Base-by-base conservation (phyloP, 768 basidiomycete species). In the Goffeauzyma gilvescens region DNA sequence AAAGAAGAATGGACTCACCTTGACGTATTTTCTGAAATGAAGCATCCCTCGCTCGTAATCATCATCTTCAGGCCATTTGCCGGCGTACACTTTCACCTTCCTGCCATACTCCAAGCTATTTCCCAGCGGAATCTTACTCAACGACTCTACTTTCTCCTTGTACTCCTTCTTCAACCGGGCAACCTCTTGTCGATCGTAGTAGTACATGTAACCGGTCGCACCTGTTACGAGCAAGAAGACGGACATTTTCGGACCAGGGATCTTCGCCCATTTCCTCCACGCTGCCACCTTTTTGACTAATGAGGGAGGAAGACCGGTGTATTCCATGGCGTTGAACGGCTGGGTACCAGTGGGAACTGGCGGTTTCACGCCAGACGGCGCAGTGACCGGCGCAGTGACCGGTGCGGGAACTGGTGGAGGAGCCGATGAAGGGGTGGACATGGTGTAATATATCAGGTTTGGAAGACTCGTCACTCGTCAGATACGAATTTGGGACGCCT, bases 1-100 rank as follows among this genome's bases (percentile, higher is more conserved):
- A 7, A 20, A 32, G 32, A 41, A 44, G 22, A 10, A 6, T 6
- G 6, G 22, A 57, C 65, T 42, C 41, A 93, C 93, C 80, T 93
- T 90, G 68, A 95, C 75, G 66, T 93, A 96, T 70, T 82, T 85
- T 63, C 82, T 79, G 69, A 96, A 96, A 69, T 85, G 84, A 66
- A 71, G 77, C 61, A 83, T 67, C 44, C 76, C 72, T 45, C 81
- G 73, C 59, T 87, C 77, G 49, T 78, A 76, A 59, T 95, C 87
- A 54, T 89, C 84, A 62, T 98, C 93, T 21, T 81, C 87, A 0
- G 89, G 89, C 76, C 87, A 93, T 63, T 81, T 83, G 21, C 75
- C 73, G 25, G 79, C 84, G 54, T 82, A 84, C 15, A 96, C 86
- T 6, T 71, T 78, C 45, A 93, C 76, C 57, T 77, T 81, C 25